Percentiles rank a stretch among this genome's conserved stretches.
Evolutionary conservation across 208 protist species (phyloP).

Genomic region (Trypanosoma congolense): DNA sequence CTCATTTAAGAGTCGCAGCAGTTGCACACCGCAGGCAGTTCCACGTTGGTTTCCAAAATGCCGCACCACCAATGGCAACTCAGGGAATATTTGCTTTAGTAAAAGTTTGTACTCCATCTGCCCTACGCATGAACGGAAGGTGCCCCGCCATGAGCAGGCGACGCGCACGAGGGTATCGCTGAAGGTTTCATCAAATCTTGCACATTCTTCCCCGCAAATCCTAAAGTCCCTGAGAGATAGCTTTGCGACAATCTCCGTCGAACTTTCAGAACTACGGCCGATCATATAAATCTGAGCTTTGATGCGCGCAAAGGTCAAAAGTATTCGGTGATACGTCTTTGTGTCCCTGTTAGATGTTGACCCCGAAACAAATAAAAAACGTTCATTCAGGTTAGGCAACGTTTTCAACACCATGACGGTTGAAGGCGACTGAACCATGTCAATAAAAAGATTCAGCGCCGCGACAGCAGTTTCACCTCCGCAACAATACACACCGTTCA

Average conservation of each 20-base stretch:
- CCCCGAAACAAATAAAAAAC: constrained; percentile 3
- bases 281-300: constrained; percentile 14
- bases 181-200: background rate
- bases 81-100: constrained; percentile 7
- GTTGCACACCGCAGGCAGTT: constrained; percentile 16
- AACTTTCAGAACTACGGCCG: constrained; percentile 5
- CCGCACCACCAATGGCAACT: constrained; percentile 2
- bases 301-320: constrained; percentile 16
- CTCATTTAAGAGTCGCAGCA: constrained; percentile 22
- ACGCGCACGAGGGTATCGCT: constrained; percentile 3
- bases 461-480: constrained; percentile 11
- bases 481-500: constrained; percentile 14
- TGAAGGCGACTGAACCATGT: constrained; percentile 20
- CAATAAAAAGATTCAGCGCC: constrained; percentile 20
- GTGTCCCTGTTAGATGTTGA: background rate
- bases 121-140: constrained; percentile 18
- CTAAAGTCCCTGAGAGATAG: constrained; percentile 9
- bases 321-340: background rate
- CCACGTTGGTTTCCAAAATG: constrained; percentile 9
- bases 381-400: constrained; percentile 20
- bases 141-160: constrained; percentile 19
- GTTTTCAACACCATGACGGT: constrained; percentile 13
- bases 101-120: constrained; percentile 20
- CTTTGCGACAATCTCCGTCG: constrained; percentile 1
- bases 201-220: background rate